phyloP scores from a whole-genome alignment of 257 asterid genomes.

The Forsythia suspensa region DNA sequence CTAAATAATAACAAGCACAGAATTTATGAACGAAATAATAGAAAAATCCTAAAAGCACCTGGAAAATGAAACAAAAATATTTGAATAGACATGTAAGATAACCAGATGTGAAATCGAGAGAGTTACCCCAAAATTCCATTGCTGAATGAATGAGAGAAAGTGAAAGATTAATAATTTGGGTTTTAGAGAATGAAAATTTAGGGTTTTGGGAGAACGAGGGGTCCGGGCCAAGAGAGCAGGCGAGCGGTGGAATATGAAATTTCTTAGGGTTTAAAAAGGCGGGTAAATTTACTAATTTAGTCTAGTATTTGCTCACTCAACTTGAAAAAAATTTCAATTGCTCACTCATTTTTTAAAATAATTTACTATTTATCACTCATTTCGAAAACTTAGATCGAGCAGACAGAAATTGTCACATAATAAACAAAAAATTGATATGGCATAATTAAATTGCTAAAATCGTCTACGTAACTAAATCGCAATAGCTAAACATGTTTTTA shows the following conservation, averaged over 20 bases:
- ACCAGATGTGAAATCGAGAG: not conserved
- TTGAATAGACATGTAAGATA: not conserved
- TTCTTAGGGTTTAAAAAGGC: too few relatives aligned
- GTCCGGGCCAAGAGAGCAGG: not conserved
- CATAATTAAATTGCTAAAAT: too few relatives aligned
- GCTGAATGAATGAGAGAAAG: not conserved
- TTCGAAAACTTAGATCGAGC: too few relatives aligned
- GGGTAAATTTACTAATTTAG: too few relatives aligned
- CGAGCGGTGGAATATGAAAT: not conserved
- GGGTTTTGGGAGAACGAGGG: not conserved
- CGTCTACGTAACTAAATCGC: too few relatives aligned
- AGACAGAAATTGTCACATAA: too few relatives aligned
- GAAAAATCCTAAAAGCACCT: not conserved
- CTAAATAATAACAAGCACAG: not conserved
- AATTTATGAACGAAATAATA: not conserved
- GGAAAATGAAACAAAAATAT: not conserved
- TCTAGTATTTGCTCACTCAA: too few relatives aligned
- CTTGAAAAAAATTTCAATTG: too few relatives aligned
- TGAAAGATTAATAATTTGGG: not conserved
- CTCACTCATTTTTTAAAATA: too few relatives aligned
- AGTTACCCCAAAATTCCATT: conserved; percentile 1
- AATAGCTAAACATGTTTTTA: too few relatives aligned
- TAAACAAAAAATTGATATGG: too few relatives aligned
- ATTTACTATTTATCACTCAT: too few relatives aligned
- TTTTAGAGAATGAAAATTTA: not conserved